Evolutionary conservation across 2,329 filamentous ascomycete species (phyloP).

Genomic region (Trichoderma arundinaceum): DNA sequence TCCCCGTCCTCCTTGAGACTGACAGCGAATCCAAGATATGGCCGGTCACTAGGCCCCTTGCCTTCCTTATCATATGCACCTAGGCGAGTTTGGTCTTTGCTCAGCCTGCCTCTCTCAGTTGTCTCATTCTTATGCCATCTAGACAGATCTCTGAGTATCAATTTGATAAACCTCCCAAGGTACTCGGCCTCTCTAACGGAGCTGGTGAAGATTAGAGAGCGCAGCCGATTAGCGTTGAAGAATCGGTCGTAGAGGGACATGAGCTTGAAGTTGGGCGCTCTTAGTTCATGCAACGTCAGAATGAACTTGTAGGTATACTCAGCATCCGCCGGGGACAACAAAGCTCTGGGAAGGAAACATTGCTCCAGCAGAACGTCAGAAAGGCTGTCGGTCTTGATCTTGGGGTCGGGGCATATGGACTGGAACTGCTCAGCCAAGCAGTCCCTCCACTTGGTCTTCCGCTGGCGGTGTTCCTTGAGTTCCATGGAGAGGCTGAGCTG

Average conservation of each 20-base stretch:
- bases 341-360: constrained; percentile 86
- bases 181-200: constrained; percentile 91
- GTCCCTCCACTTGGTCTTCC: constrained; percentile 69
- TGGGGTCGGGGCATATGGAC: constrained; percentile 75
- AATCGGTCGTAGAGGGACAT: constrained; percentile 82
- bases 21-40: constrained; percentile 78
- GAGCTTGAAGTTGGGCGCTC: constrained; percentile 84
- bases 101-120: constrained; percentile 43
- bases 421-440: constrained; percentile 77
- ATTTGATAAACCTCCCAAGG: constrained; percentile 86
- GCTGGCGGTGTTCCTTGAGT: constrained; percentile 70
- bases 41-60: constrained; percentile 53
- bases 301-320: constrained; percentile 88
- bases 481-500: constrained; percentile 75
- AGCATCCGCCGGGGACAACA: constrained; percentile 84
- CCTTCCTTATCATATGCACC: constrained; percentile 87
- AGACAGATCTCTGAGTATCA: constrained; percentile 78
- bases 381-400: constrained; percentile 67
- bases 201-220: constrained; percentile 83
- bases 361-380: constrained; percentile 84
- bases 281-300: constrained; percentile 83
- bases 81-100: constrained; percentile 59
- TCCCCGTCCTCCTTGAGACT: constrained; percentile 70
- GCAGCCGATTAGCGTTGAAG: constrained; percentile 81
- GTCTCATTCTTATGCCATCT: constrained; percentile 81